Evolutionary conservation across 768 basidiomycete species (phyloP).

Genomic region (Piloderma croceum): DNA sequence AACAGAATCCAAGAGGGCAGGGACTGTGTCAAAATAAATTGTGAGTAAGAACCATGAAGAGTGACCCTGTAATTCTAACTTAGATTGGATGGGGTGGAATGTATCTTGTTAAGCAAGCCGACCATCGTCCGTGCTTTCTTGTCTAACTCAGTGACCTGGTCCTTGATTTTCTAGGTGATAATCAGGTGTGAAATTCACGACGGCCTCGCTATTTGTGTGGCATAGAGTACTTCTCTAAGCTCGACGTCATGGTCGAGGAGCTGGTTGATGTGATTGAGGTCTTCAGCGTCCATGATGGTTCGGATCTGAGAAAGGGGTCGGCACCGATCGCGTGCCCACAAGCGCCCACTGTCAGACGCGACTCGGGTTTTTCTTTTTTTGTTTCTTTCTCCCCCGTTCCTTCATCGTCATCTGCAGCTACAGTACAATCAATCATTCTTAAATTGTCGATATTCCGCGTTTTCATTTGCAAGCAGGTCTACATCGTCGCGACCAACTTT

Average conservation of each 20-base stretch:
- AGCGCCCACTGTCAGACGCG: too few relatives aligned
- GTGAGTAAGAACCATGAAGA: conserved; percentile 3
- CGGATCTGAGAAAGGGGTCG: too few relatives aligned
- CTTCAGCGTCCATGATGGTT: not conserved
- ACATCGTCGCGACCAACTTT: not conserved
- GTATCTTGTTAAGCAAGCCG: conserved; percentile 75
- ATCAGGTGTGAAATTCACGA: too few relatives aligned
- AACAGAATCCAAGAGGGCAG: conserved; percentile 51
- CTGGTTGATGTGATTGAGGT: not conserved
- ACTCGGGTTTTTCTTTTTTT: too few relatives aligned
- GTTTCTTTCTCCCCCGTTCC: too few relatives aligned
- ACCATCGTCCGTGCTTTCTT: conserved; percentile 67
- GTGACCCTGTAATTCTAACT: conserved; percentile 36
- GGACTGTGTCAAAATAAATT: conserved; percentile 39
- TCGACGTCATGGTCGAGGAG: not conserved
- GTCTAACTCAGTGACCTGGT: conserved; percentile 68
- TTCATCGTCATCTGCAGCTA: too few relatives aligned
- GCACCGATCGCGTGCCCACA: too few relatives aligned
- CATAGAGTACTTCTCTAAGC: not conserved
- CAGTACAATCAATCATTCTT: too few relatives aligned
- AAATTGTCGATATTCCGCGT: too few relatives aligned
- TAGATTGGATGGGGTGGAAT: conserved; percentile 59
- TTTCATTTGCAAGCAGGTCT: not conserved
- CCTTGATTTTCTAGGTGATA: conserved; percentile 81
- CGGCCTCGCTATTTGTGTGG: too few relatives aligned